Base-by-base conservation (phyloP, 768 basidiomycete species). In the Hericium rajendrae region DNA sequence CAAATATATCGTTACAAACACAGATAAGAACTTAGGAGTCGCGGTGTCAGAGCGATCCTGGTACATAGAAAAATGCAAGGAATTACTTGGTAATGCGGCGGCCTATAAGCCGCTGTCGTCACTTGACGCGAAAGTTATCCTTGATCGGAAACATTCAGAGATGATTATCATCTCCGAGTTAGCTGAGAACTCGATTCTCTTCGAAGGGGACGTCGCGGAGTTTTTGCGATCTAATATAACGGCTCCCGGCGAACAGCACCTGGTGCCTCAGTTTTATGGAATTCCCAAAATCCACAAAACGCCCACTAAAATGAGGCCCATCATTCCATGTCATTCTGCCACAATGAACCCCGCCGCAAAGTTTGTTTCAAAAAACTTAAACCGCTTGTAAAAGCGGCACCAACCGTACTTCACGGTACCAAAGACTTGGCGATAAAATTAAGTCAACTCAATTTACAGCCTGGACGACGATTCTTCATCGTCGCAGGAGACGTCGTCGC, bases 241-340 rank as follows among this genome's bases (percentile, higher is more conserved):
- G 5, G 16, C 48, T 16, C 20, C 18, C 48, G 48, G 48, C 12
- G 48, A 18, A 12, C 16, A 49, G 54, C 59, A 59, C 24, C 50
- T 18, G 38, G 50, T 59, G 28, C 64, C 60, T 4, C n/a, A 49
- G 28, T 67, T 68, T 53, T 63, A 65, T 43, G 68, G 68, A 5
- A 71, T 72, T n/a, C 71, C 71, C 13, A 71, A 71, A 56, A 71
- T 71, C 4, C 71, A 72, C 58, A 72, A 71, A 56, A 55, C 64
- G 55, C 70, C 69, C 4, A 55, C 64, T 13, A 66, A 66, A 49
- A 64, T 69, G 56, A 54, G 67, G 40, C 69, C 64, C 9, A 72
- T 72, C 18, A 59, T 72, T 43, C 71, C 71, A 9, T 72, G 71
- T 57, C 69, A 71, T 55, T 60, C 56, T 10, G 66, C 66, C 24